These are phyloP conservation scores for Hyphopichia pseudoburtonii DNA, from an alignment of 1,139 yeast genomes.

Conservation along the genomic window DNA sequence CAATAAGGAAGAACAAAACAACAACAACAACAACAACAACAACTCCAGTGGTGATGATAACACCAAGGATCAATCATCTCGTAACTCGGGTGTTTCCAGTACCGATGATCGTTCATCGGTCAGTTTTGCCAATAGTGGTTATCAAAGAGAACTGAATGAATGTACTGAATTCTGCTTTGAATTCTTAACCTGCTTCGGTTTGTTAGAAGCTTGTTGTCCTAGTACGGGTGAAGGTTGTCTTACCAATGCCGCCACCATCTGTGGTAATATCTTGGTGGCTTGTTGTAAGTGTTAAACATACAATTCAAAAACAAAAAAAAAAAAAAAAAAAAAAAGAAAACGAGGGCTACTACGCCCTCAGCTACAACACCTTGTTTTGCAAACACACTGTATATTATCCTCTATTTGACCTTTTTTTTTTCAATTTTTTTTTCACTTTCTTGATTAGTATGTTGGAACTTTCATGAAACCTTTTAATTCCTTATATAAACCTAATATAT, in stretches of 20 bases:
- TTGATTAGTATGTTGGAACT: too few relatives aligned
- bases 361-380: too few relatives aligned
- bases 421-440: too few relatives aligned
- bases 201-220: conserved; percentile 44
- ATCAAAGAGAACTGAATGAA: conserved; percentile 36
- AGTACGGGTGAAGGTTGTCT: conserved; percentile 42
- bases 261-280: conserved; percentile 37
- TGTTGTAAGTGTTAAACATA: conserved; percentile 31
- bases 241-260: conserved; percentile 34
- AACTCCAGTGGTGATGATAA: background rate
- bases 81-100: background rate
- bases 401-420: too few relatives aligned
- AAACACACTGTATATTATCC: too few relatives aligned
- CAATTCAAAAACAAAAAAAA: background rate
- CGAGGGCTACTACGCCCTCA: too few relatives aligned
- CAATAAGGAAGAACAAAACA: background rate
- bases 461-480: too few relatives aligned
- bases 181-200: conserved; percentile 40
- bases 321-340: background rate
- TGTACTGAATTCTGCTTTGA: conserved; percentile 48
- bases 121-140: conserved; percentile 35
- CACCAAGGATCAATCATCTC: conserved; percentile 1
- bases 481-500: too few relatives aligned
- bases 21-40: background rate
- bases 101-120: conserved; percentile 10